A percentile compares a stretch with the other conserved stretches of the same genome.
phyloP scores from a whole-genome alignment of 169 alveolate genomes.

The Plasmodium gonderi region DNA sequence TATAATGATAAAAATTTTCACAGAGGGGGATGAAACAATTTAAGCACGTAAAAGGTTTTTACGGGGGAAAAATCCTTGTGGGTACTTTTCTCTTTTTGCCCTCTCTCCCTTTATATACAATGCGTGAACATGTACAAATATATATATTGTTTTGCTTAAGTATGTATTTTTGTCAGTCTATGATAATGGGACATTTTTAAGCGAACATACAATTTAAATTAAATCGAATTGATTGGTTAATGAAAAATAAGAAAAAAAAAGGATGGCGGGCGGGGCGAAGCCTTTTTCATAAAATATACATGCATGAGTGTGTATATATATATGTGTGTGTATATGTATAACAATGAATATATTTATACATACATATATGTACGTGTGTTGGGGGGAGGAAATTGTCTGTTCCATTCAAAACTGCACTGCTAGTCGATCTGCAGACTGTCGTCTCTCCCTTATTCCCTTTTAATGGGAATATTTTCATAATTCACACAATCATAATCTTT shows the following conservation, averaged over 20 bases:
- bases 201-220: not conserved
- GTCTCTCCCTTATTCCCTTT: constrained; percentile 18
- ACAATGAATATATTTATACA: not conserved
- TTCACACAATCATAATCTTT: constrained; percentile 59
- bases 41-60: no score
- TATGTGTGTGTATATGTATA: not conserved
- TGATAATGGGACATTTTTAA: not conserved
- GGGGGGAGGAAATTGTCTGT: no score
- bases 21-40: no score
- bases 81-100: not conserved
- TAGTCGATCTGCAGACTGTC: not conserved
- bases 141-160: not conserved
- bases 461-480: constrained; percentile 73
- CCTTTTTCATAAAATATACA: no score
- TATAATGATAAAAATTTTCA: no score
- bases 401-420: no score
- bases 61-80: no score
- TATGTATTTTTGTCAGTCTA: not conserved
- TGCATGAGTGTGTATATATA: not conserved
- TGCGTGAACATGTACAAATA: not conserved
- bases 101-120: not conserved
- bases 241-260: not conserved
- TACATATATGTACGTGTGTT: not conserved
- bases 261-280: no score
- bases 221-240: not conserved